Evolutionary conservation across 192 early-diverging fungal species (phyloP).

Genomic region (Gigaspora rosea): DNA sequence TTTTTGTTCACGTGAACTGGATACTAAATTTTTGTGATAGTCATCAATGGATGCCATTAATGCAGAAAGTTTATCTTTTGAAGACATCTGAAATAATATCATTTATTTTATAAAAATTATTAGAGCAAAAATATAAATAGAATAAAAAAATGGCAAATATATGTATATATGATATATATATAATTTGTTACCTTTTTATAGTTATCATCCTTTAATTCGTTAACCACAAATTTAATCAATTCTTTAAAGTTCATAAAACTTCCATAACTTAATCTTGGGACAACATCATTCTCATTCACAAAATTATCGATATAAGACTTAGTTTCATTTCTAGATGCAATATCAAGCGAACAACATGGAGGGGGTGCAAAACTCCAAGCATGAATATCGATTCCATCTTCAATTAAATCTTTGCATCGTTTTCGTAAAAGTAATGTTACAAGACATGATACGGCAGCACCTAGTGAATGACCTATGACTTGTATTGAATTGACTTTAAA

Average conservation of each 20-base stretch:
- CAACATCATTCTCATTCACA: conserved; percentile 47
- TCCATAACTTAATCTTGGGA: conserved; percentile 42
- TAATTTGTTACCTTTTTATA: conserved; percentile 26
- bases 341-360: conserved; percentile 39
- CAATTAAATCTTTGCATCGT: conserved; percentile 33
- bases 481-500: conserved; percentile 43
- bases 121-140: not conserved
- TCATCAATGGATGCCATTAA: conserved; percentile 19
- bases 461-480: conserved; percentile 48
- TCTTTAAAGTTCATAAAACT: conserved; percentile 47
- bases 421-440: conserved; percentile 42
- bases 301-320: conserved; percentile 39
- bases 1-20: conserved; percentile 17
- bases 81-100: not conserved
- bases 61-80: conserved; percentile 16
- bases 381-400: conserved; percentile 37
- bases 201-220: conserved; percentile 38
- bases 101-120: not conserved
- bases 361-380: conserved; percentile 43
- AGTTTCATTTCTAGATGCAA: conserved; percentile 35
- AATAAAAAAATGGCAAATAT: not conserved
- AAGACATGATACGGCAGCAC: conserved; percentile 37
- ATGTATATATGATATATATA: not conserved
- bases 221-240: conserved; percentile 44
- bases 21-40: not conserved